Percentiles rank a stretch among this genome's conserved stretches.
phyloP scores from a whole-genome alignment of 371 early-diverging fungal genomes.

The Apophysomyces variabilis region DNA sequence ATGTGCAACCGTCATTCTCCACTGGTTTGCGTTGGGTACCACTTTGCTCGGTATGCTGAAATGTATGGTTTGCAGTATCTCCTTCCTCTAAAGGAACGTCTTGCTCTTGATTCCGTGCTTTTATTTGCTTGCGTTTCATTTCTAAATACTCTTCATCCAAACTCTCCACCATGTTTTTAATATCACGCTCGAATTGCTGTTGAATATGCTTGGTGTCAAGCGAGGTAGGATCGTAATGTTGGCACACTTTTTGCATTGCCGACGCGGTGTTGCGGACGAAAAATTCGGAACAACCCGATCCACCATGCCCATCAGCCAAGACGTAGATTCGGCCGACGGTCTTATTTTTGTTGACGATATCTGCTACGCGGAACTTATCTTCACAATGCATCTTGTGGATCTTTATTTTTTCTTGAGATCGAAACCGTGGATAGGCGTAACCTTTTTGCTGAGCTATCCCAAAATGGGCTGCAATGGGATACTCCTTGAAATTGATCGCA shows the following conservation, averaged over 20 bases:
- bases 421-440: conserved; percentile 66
- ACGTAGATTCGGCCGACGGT: conserved; percentile 60
- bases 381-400: conserved; percentile 65
- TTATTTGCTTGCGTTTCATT: conserved; percentile 49
- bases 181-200: conserved; percentile 47
- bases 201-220: conserved; percentile 45
- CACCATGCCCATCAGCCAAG: conserved; percentile 71
- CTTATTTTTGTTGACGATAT: conserved; percentile 31
- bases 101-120: conserved; percentile 22
- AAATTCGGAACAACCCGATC: conserved; percentile 66
- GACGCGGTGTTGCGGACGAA: conserved; percentile 60
- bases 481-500: conserved; percentile 41
- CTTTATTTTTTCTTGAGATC: conserved; percentile 60
- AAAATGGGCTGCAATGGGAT: conserved; percentile 54
- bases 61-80: not conserved
- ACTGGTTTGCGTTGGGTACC: conserved; percentile 14
- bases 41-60: not conserved
- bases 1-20: conserved; percentile 84
- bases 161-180: conserved; percentile 53
- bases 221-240: conserved; percentile 44
- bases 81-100: not conserved
- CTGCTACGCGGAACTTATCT: conserved; percentile 64
- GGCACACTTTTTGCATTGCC: conserved; percentile 54
- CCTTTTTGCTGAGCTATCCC: conserved; percentile 68
- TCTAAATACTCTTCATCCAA: conserved; percentile 63